phyloP scores from a whole-genome alignment of 495 filamentous ascomycete species.

The Penicillium daleae region DNA sequence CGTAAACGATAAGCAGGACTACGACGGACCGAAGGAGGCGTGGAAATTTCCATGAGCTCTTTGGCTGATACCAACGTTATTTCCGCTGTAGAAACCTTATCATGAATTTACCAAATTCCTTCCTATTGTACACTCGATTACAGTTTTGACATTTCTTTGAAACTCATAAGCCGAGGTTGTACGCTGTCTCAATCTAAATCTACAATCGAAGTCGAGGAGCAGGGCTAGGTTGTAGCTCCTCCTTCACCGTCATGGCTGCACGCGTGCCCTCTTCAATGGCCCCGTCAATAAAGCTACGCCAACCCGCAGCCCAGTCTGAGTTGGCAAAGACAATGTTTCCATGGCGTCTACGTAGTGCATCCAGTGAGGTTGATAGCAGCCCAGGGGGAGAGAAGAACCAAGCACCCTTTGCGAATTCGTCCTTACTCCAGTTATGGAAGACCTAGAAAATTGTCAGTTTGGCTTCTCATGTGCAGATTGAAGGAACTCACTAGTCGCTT shows the following conservation, averaged over 20 bases:
- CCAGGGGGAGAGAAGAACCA: constrained; percentile 31
- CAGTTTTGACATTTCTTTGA: background rate
- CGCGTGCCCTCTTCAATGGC: constrained; percentile 38
- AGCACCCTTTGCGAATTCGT: constrained; percentile 36
- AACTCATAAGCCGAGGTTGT: background rate
- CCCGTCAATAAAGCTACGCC: constrained; percentile 40
- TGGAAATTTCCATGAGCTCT: no score
- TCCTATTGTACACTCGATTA: background rate
- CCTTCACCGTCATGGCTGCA: constrained; percentile 23
- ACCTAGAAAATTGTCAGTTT: constrained; percentile 14
- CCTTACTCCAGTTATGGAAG: constrained; percentile 39
- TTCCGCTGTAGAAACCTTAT: no score
- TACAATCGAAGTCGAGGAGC: constrained; percentile 9
- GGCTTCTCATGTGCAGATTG: background rate
- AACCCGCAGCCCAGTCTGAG: constrained; percentile 38
- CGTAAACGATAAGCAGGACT: background rate
- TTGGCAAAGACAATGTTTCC: constrained; percentile 35
- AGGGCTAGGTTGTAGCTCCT: constrained; percentile 18
- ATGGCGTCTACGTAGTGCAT: constrained; percentile 26
- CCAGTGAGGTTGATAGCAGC: constrained; percentile 24
- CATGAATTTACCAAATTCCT: background rate
- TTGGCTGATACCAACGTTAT: no score
- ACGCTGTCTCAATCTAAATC: background rate
- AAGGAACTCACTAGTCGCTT: constrained; percentile 20
- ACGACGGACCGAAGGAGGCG: no score